Conservation (phyloP, 148 eudicot species). For the Fagopyrum tataricum region DNA sequence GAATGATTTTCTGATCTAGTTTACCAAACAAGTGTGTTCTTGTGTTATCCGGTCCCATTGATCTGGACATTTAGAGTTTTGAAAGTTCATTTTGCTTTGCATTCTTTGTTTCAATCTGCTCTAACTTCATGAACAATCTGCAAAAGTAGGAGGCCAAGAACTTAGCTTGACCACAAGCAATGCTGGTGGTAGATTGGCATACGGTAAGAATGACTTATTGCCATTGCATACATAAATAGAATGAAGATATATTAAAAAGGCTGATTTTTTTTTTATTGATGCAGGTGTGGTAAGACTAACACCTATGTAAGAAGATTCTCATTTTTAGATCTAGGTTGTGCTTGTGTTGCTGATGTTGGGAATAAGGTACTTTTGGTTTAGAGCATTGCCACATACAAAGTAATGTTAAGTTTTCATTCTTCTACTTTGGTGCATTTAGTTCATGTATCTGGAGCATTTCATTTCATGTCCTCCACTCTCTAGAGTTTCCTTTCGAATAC, state of each 20-base stretch:
- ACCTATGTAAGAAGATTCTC: neutral
- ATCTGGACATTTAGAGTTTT: neutral
- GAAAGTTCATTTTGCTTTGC: neutral
- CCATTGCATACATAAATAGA: neutral
- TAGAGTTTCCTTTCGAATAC: neutral
- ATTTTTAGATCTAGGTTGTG: neutral
- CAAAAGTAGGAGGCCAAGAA: slow-evolving; percentile 79
- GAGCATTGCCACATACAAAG: slow-evolving; percentile 4
- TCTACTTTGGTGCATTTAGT: neutral
- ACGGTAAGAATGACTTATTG: slow-evolving; percentile 47
- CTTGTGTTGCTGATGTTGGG: neutral
- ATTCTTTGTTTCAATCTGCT: neutral
- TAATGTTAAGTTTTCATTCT: neutral
- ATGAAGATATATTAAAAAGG: neutral
- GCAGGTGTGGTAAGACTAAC: slow-evolving; percentile 10
- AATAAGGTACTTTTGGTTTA: neutral
- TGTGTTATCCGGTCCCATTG: neutral
- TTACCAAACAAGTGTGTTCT: neutral
- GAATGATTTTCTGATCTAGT: neutral
- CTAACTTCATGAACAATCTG: slow-evolving; percentile 13
- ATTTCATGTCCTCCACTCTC: slow-evolving; percentile 1
- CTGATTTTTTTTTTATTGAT: neutral
- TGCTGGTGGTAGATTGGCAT: slow-evolving; percentile 96
- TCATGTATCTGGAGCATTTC: slow-evolving; percentile 9
- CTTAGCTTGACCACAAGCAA: slow-evolving; percentile 89